Evolutionary conservation across 2,329 filamentous ascomycete genomes (phyloP).

Genomic region (Neurospora crassa): DNA sequence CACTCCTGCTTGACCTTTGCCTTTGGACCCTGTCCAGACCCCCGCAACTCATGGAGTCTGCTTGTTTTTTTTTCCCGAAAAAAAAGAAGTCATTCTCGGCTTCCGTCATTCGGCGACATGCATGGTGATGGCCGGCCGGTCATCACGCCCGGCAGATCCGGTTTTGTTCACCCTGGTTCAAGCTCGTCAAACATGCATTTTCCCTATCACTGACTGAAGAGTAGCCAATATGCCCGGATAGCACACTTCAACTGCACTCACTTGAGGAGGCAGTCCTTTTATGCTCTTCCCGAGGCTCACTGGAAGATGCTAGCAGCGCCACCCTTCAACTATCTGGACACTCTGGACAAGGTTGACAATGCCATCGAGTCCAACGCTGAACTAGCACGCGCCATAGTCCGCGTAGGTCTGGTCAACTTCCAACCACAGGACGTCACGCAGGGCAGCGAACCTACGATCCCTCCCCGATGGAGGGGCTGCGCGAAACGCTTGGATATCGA

Average conservation of each 20-base stretch:
- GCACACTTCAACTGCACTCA: conserved; percentile 90
- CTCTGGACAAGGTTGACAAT: conserved; percentile 68
- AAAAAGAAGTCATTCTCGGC: not conserved
- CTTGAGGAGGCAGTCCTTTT: conserved; percentile 83
- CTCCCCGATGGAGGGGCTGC: conserved; percentile 56
- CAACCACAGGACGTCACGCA: conserved; percentile 30
- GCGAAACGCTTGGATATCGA: conserved; percentile 70
- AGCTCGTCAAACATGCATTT: not conserved
- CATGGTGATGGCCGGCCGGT: not conserved
- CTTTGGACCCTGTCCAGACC: not conserved
- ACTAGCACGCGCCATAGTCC: conserved; percentile 69
- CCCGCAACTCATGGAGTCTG: conserved; percentile 1
- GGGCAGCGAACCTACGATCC: conserved; percentile 36
- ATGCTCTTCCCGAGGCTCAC: conserved; percentile 74
- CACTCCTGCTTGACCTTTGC: not conserved
- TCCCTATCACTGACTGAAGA: conserved; percentile 3
- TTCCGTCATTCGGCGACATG: not conserved
- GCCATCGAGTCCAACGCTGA: conserved; percentile 85
- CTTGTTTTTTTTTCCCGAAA: not conserved
- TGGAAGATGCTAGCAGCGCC: conserved; percentile 73
- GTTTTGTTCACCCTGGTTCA: not conserved
- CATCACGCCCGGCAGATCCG: not conserved
- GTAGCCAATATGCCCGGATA: conserved; percentile 72
- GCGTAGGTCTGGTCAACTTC: conserved; percentile 59
- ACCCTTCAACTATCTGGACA: conserved; percentile 75